Conservation (phyloP, 1,284 basidiomycete species). For the Cutaneotrichosporon cyanovorans region DNA sequence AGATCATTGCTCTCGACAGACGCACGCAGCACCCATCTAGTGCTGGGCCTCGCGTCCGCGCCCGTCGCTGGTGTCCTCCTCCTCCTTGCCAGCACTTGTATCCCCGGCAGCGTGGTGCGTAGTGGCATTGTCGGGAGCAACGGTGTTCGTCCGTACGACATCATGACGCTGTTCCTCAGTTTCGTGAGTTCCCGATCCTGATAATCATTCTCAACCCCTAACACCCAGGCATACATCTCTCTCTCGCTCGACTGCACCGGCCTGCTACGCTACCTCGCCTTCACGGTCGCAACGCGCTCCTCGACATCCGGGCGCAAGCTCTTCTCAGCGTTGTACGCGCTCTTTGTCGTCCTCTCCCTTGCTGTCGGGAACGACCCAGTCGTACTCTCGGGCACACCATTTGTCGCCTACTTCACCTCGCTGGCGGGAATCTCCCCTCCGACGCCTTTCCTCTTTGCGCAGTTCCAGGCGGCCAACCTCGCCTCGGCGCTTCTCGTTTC, state of each 20-base stretch:
- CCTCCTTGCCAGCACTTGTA: slow-evolving; percentile 65
- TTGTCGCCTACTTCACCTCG: slow-evolving; percentile 76
- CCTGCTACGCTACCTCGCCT: slow-evolving; percentile 75
- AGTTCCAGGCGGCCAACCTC: slow-evolving; percentile 74
- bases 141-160: slow-evolving; percentile 82
- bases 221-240: slow-evolving; percentile 77
- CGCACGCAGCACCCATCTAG: slow-evolving; percentile 34
- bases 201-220: not conserved
- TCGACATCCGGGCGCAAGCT: slow-evolving; percentile 58
- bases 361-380: slow-evolving; percentile 86
- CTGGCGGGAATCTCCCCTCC: slow-evolving; percentile 57
- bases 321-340: slow-evolving; percentile 68
- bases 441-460: slow-evolving; percentile 59
- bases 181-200: slow-evolving; percentile 48
- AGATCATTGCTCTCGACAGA: too few species aligned
- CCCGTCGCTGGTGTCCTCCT: slow-evolving; percentile 73
- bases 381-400: slow-evolving; percentile 70
- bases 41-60: slow-evolving; percentile 62
- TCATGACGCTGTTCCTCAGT: slow-evolving; percentile 84
- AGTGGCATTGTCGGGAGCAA: slow-evolving; percentile 55
- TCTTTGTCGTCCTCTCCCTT: slow-evolving; percentile 70
- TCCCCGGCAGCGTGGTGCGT: slow-evolving; percentile 58
- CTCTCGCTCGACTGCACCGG: slow-evolving; percentile 83
- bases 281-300: slow-evolving; percentile 72
- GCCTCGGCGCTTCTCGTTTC: slow-evolving; percentile 48